Conservation (phyloP, 169 alveolate genomes). For the Plasmodium gonderi region DNA sequence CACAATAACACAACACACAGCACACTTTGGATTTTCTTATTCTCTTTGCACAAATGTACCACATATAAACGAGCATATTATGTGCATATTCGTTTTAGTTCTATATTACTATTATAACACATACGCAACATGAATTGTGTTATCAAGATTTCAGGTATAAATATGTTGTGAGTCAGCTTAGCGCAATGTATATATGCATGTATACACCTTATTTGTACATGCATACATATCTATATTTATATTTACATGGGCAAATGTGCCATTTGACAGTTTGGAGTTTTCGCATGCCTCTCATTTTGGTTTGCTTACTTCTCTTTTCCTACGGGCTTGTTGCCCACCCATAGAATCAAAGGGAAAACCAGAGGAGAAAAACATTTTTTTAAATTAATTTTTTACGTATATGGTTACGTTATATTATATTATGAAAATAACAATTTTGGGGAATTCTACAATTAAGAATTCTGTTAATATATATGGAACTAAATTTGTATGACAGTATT, state of each 20-base stretch:
- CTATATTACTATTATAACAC: too few relatives aligned
- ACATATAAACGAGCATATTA: too few relatives aligned
- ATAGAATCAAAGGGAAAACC: constrained; percentile 74
- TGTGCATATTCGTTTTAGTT: too few relatives aligned
- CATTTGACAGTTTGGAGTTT: neutral
- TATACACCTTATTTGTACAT: neutral
- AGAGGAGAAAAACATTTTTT: constrained; percentile 69
- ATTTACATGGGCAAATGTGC: neutral
- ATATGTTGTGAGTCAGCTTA: neutral
- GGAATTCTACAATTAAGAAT: neutral
- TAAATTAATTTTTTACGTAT: neutral
- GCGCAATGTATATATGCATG: neutral
- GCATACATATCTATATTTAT: neutral
- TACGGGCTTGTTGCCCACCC: constrained; percentile 76
- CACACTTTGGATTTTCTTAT: too few relatives aligned
- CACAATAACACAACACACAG: too few relatives aligned
- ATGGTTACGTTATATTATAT: too few relatives aligned
- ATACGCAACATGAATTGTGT: too few relatives aligned
- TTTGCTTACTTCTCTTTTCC: constrained; percentile 71
- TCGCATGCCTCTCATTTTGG: neutral
- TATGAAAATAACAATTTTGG: neutral
- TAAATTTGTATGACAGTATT: neutral
- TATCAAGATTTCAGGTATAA: too few relatives aligned
- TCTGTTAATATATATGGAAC: neutral
- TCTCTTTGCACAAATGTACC: too few relatives aligned